Evolutionary conservation across 139 green algal genomes (phyloP), one percentile per base, ranked within the genome.

Genomic region (Nannochloris sp.): DNA sequence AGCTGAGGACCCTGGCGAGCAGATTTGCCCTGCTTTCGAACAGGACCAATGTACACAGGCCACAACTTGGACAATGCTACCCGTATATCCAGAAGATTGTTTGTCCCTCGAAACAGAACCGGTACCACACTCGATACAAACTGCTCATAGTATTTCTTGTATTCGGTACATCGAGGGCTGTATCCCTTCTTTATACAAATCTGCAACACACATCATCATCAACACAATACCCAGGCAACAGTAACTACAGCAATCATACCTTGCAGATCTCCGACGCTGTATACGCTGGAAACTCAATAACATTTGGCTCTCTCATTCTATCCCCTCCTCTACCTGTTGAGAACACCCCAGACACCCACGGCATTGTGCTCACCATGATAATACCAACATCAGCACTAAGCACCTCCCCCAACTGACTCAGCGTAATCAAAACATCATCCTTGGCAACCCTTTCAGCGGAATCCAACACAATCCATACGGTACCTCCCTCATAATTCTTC

Each of bases 391-490:
- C 58, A 3, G 45, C 68, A 16, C 61, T 57, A 5, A 31, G 60
- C 44, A 44, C 43, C 33, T 73, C 63, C 49, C 59, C 28, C 33
- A 64, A n/a, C 28, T 63, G 50, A 43, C 67, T 49, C 29, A 82
- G 51, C 30, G 37, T 49, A 26, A 63, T 43, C 45, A 82, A 43
- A 30, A 78, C 31, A 17, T 53, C n/a, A 53, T 13, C 40, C 13
- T 65, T 63, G 4, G 57, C 63, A 51, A 82, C 59, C 2, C 63
- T 62, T 55, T 82, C 28, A 14, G 48, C 63, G 60, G 76, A 37
- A 44, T 82, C 76, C 30, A 82, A 17, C 17, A 79, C 49, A 17
- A 79, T 61, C 50, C 71, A 70, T 23, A 53, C 46, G 6, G 17
- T 23, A 2, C 46, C 46, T 9, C n/a, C n/a, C 4, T 53, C 46